Evolutionary conservation across 83 land plant genomes (phyloP), one percentile per base, ranked within the genome.

Genomic region (Diphasiastrum complanatum): DNA sequence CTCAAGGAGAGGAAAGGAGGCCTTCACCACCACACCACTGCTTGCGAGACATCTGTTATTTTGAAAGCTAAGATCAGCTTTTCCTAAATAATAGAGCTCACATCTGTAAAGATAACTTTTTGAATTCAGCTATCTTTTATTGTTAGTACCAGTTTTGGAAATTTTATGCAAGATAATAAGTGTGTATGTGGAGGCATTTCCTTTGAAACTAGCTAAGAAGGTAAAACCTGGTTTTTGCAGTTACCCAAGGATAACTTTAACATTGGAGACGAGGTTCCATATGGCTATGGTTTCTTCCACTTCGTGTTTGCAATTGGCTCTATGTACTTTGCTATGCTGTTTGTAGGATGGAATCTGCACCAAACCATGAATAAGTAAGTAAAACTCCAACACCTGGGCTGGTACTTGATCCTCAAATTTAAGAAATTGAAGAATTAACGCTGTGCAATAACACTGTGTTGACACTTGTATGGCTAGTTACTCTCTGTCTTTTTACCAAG

Each of bases 241-340:
- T 22, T 75, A 34, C 54, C 58, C n/a, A 72, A 66, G 60, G 53
- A 67, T 23, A 71, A 58, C 8, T 46, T 10, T 23, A 52, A 48
- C 2, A 43, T 27, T 8, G 57, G 55, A 46, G 55, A 58, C 27
- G 55, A 72, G 55, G 51, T 72, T 45, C 79, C 79, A 8, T 76
- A 76, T 41, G 77, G 79, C 51, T 76, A 76, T 46, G 79, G 79
- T 19, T 76, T 76, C 77, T 76, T 76, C 47, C 79, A 76, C 63
- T 66, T 76, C 40, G 76, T 76, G 12, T 76, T 76, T 56, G 71
- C 72, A 3, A 47, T 76, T 46, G 79, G 77, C 34, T 60, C 79
- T 1, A 76, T 76, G 79, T 72, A 76, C 52, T 73, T 72, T 18
- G 67, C 72, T 45, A 76, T 76, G 79, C 70, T 76, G 23, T 76